Evolutionary conservation across 2,329 filamentous ascomycete species (phyloP).

Genomic region (Exophiala aquamarina): DNA sequence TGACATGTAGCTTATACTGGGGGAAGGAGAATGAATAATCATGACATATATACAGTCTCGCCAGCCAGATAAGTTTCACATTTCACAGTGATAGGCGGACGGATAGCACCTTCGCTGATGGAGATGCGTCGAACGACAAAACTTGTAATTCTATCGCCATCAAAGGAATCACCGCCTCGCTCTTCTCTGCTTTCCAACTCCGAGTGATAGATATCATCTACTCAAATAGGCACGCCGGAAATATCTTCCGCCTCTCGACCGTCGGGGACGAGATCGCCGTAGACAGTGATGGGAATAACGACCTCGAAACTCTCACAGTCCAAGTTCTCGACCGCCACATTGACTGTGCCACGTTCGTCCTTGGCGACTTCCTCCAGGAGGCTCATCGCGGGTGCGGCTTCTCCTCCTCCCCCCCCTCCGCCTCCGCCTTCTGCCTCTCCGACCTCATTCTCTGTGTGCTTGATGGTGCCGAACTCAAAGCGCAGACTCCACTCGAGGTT

Average conservation of each 20-base stretch:
- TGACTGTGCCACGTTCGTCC: constrained; percentile 75
- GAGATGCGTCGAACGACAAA: too few species aligned
- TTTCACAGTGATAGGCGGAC: too few species aligned
- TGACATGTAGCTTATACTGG: too few species aligned
- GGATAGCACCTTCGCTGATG: too few species aligned
- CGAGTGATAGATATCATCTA: too few species aligned
- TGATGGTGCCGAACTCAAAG: constrained; percentile 88
- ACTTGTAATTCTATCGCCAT: too few species aligned
- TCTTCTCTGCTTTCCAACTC: too few species aligned
- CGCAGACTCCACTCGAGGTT: constrained; percentile 84
- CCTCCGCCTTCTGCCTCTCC: too few species aligned
- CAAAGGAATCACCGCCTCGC: too few species aligned
- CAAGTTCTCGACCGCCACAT: constrained; percentile 75
- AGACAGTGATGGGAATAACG: constrained; percentile 78
- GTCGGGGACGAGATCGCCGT: constrained; percentile 57
- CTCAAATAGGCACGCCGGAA: constrained; percentile 30
- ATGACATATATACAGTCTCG: too few species aligned
- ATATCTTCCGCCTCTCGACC: constrained; percentile 27
- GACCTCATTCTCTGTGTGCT: constrained; percentile 31
- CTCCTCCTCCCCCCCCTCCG: constrained; percentile 5
- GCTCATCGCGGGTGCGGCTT: constrained; percentile 43
- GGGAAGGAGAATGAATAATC: too few species aligned
- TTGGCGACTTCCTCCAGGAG: constrained; percentile 77
- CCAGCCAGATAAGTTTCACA: too few species aligned
- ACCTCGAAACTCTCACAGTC: constrained; percentile 90